Percentiles rank a stretch among this genome's conserved stretches.
Conservation (phyloP, 2,329 filamentous ascomycete genomes). For the Cercospora beticola region DNA sequence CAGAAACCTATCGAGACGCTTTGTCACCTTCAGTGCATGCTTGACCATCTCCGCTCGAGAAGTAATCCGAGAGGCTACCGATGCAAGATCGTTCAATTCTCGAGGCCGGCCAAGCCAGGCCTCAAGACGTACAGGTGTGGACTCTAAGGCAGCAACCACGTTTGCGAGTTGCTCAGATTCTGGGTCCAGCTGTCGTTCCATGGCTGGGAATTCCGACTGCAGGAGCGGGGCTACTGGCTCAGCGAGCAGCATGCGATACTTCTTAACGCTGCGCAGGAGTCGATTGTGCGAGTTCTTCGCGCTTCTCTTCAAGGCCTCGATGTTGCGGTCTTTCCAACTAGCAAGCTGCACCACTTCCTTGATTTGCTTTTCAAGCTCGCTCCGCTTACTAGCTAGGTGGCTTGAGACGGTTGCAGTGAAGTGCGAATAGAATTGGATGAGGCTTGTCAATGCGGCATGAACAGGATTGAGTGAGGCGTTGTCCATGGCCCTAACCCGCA, state of each 20-base stretch:
- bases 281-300: conserved; percentile 88
- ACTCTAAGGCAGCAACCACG: neutral
- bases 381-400: conserved; percentile 65
- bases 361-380: conserved; percentile 82
- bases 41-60: neutral
- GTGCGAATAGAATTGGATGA: conserved; percentile 71
- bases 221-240: conserved; percentile 69
- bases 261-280: conserved; percentile 84
- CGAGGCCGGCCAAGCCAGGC: conserved; percentile 15
- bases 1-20: conserved; percentile 19
- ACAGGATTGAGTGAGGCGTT: conserved; percentile 47
- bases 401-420: conserved; percentile 68
- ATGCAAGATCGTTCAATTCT: conserved; percentile 2
- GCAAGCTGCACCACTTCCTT: conserved; percentile 89
- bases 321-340: conserved; percentile 98
- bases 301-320: conserved; percentile 82
- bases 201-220: conserved; percentile 27
- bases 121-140: neutral
- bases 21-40: neutral
- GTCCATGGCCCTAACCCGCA: conserved; percentile 61
- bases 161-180: neutral
- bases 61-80: neutral
- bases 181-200: neutral
- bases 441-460: conserved; percentile 67
- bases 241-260: conserved; percentile 77